These are phyloP conservation scores for Trichophyton equinum DNA, from an alignment of 2,329 filamentous ascomycete species.

Conservation along the genomic window DNA sequence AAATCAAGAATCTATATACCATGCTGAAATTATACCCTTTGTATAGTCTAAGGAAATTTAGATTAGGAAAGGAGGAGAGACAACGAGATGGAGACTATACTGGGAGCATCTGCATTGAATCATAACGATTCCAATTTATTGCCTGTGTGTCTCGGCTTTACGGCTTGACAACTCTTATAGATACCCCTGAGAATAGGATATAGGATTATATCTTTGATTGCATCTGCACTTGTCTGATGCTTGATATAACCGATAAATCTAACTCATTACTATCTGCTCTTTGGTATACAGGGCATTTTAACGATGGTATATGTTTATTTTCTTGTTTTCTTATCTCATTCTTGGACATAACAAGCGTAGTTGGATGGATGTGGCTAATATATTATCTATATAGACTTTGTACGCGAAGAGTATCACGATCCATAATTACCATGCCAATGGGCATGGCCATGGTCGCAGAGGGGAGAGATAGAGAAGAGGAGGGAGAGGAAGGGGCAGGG, in stretches of 20 bases:
- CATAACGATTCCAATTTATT: background rate
- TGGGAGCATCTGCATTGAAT: background rate
- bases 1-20: background rate
- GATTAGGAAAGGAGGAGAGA: background rate
- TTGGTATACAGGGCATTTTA: background rate
- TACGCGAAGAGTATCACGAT: background rate
- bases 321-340: background rate
- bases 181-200: background rate
- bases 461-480: no score
- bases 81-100: background rate
- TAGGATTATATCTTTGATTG: background rate
- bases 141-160: background rate
- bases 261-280: background rate
- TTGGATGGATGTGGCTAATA: background rate
- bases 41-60: background rate
- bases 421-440: background rate
- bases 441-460: background rate
- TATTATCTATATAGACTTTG: no score
- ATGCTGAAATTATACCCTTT: background rate
- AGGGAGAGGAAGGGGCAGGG: background rate
- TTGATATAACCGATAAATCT: no score
- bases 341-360: background rate
- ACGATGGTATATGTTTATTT: background rate
- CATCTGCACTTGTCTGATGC: background rate
- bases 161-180: background rate